These are phyloP conservation scores for Haberlea rhodopensis DNA, from an alignment of 257 asterid genomes.

Conservation along the genomic window DNA sequence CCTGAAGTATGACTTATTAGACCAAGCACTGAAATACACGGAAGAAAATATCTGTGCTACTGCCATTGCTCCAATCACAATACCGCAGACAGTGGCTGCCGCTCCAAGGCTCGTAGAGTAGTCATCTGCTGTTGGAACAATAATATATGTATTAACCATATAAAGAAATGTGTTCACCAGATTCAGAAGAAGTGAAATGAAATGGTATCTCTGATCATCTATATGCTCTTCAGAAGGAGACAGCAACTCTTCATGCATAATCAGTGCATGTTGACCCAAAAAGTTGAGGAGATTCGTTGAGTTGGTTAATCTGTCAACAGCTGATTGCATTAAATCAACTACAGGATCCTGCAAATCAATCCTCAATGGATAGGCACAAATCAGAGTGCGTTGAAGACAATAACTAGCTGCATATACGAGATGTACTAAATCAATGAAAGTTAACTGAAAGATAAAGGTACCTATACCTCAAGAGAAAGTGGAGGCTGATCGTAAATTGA, in stretches of 20 bases:
- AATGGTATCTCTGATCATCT: slow-evolving; percentile 78
- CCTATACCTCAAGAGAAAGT: slow-evolving; percentile 66
- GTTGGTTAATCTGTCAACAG: slow-evolving; percentile 74
- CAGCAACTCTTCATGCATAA: slow-evolving; percentile 92
- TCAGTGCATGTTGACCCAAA: slow-evolving; percentile 96
- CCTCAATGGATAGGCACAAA: slow-evolving; percentile 23
- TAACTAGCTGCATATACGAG: not conserved
- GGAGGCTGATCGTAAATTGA: too few relatives aligned
- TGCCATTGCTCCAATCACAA: slow-evolving; percentile 97
- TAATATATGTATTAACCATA: too few relatives aligned
- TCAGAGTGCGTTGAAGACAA: slow-evolving; percentile 12
- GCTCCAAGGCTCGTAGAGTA: too few relatives aligned
- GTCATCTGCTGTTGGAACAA: too few relatives aligned
- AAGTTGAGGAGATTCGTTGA: slow-evolving; percentile 86
- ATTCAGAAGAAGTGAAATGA: slow-evolving; percentile 80
- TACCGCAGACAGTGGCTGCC: too few relatives aligned
- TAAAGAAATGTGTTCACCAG: too few relatives aligned
- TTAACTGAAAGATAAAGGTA: slow-evolving; percentile 1
- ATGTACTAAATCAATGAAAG: not conserved
- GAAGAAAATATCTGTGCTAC: slow-evolving; percentile 96
- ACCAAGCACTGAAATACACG: slow-evolving; percentile 99
- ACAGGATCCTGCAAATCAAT: slow-evolving; percentile 67
- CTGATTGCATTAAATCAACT: too few relatives aligned
- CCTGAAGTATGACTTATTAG: slow-evolving; percentile 81
- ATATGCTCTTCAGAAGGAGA: slow-evolving; percentile 53